Percentiles rank a stretch among this genome's conserved stretches.
phyloP scores from a whole-genome alignment of 2,329 filamentous ascomycete species.

The Dendrostoma leiphaemia region DNA sequence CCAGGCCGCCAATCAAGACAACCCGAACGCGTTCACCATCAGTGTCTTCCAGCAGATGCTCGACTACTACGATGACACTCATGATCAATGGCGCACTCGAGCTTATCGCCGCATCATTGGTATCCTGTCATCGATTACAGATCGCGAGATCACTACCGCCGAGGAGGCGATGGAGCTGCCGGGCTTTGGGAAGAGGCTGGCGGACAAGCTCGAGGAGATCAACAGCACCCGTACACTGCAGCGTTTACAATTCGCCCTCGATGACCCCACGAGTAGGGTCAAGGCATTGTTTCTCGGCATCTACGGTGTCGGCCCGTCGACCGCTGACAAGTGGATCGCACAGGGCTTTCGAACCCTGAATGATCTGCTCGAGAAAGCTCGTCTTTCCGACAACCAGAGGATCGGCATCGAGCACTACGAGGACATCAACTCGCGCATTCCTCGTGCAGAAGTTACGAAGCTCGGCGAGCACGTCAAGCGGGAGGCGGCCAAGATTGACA shows the following conservation, averaged over 20 bases:
- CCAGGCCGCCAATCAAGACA: constrained; percentile 37
- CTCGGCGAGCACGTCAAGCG: constrained; percentile 64
- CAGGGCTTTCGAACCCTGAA: constrained; percentile 72
- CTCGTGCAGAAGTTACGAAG: constrained; percentile 69
- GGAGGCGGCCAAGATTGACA: constrained; percentile 59
- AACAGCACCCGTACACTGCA: constrained; percentile 69
- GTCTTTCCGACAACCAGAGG: constrained; percentile 66
- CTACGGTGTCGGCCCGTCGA: constrained; percentile 71
- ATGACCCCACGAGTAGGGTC: constrained; percentile 63
- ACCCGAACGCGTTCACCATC: constrained; percentile 76
- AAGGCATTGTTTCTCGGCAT: constrained; percentile 72
- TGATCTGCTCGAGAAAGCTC: constrained; percentile 62
- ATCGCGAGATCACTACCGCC: constrained; percentile 61
- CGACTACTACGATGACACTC: constrained; percentile 70
- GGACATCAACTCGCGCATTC: constrained; percentile 77
- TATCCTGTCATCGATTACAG: constrained; percentile 65
- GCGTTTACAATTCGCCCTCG: constrained; percentile 67
- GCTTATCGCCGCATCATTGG: constrained; percentile 77
- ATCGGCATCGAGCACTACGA: constrained; percentile 77
- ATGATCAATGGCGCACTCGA: constrained; percentile 72
- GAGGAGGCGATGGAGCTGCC: constrained; percentile 67
- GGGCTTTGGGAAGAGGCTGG: constrained; percentile 69
- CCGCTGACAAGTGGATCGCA: constrained; percentile 74
- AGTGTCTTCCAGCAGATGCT: constrained; percentile 76
- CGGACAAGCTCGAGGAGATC: constrained; percentile 88